phyloP scores from a whole-genome alignment of 345 rosid genomes.

The Eucalyptus pauciflora region DNA sequence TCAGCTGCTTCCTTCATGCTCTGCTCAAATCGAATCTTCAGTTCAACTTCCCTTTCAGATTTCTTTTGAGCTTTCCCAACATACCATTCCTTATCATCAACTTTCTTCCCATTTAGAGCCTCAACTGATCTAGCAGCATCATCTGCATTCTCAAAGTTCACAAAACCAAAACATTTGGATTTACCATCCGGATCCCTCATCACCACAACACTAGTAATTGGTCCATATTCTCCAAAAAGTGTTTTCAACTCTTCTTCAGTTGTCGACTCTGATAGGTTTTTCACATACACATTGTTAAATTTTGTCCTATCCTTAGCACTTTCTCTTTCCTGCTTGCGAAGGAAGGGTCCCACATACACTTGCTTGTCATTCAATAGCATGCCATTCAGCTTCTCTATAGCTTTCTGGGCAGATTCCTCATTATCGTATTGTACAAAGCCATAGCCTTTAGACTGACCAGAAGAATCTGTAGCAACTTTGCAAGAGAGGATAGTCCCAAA shows the following conservation, averaged over 20 bases:
- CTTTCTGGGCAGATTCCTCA: slow-evolving; percentile 72
- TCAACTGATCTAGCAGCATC: slow-evolving; percentile 89
- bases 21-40: slow-evolving; percentile 65
- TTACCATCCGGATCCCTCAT: slow-evolving; percentile 83
- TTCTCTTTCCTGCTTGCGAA: slow-evolving; percentile 91
- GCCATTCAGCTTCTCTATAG: slow-evolving; percentile 73
- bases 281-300: slow-evolving; percentile 87
- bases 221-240: slow-evolving; percentile 66
- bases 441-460: slow-evolving; percentile 90
- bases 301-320: slow-evolving; percentile 21
- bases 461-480: slow-evolving; percentile 78
- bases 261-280: slow-evolving; percentile 65
- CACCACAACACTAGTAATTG: slow-evolving; percentile 75
- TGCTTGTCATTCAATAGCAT: slow-evolving; percentile 94
- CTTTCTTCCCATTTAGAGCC: slow-evolving; percentile 64
- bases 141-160: slow-evolving; percentile 79
- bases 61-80: slow-evolving; percentile 94
- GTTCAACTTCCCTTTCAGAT: slow-evolving; percentile 69
- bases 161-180: slow-evolving; percentile 86
- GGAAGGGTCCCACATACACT: slow-evolving; percentile 92
- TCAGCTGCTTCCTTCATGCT: slow-evolving; percentile 79
- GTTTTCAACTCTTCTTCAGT: slow-evolving; percentile 71
- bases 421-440: slow-evolving; percentile 89
- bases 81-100: slow-evolving; percentile 85
- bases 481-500: slow-evolving; percentile 88